Evolutionary conservation across 108 stramenopile genomes (phyloP), one percentile per base, ranked within the genome.

Genomic region (Pinguiococcus pyrenoidosus): DNA sequence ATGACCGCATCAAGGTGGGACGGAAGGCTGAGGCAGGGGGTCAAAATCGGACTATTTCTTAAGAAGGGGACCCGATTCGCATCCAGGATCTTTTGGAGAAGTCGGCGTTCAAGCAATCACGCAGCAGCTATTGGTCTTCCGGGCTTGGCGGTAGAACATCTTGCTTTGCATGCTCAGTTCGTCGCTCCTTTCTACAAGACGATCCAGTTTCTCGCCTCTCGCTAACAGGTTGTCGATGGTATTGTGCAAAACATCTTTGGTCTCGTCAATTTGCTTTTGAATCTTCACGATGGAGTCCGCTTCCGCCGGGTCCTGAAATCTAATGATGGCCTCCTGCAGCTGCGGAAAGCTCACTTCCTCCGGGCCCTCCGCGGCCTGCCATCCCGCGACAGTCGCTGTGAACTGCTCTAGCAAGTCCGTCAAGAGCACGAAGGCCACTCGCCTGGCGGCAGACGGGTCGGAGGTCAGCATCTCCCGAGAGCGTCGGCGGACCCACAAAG

Each of bases 121-220:
- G 74, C 97, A 99, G 70, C 97, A 99, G 55, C 79, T 76, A 66
- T 99, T 96, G 32, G 93, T 94, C 75, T 89, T 89, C 66, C 85
- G 88, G 14, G 97, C 97, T 49, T 89, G 87, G 58, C 88, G 91
- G 81, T 99, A 99, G 71, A 99, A 99, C 83, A 95, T 83, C 80
- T 96, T 96, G 56, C 83, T 85, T 64, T 96, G 94, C 41, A 77
- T 73, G 49, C 80, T 83, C 49, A 99, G 68, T 60, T 96, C 94
- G 69, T 94, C 88, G 41, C 75, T 78, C 45, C 87, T 77, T 50
- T 94, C 93, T 32, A 96, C 94, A 45, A 99, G 66, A 51, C 82
- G 81, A 59, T 99, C 97, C 44, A 99, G 75, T 60, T 92, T 92
- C 46, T 85, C 92, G 36, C 94, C 94, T 49, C 94, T 71, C 57